Evolutionary conservation across 352 stramenopile species (phyloP), one percentile per base, ranked within the genome.

Genomic region (Blastocystis hominis): DNA sequence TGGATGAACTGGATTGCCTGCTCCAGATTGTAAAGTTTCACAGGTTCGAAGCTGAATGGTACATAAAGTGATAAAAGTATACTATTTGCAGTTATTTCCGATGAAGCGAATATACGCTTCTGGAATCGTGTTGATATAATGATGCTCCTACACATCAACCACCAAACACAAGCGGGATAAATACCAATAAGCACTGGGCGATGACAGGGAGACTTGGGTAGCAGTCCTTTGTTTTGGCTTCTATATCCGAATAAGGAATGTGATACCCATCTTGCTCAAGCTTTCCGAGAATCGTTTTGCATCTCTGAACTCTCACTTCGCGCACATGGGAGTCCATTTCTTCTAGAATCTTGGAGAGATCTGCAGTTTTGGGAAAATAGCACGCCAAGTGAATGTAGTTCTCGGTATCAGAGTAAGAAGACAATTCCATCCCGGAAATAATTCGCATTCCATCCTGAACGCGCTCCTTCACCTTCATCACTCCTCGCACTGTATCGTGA

Each of bases 151-250:
- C 24, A 6, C 6, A 40, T 40, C 34, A 56, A 77, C 7, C 50
- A 20, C 13, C 66, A 54, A 77, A 20, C 50, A 17, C 47, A 55
- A 55, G 46, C 5, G 17, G 40, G 20, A 54, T 20, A 36, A 61
- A 0, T 70, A 77, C 66, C 4, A 84, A 38, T 20, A 84, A 44
- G 53, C 72, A 84, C 15, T 84, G 47, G 54, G 72, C 44, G 34
- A 84, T 84, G 30, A 84, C 50, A 15, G 72, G 72, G 2, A 84
- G 72, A 84, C 72, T 84, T 3, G 72, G 72, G 20, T 59, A 40
- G 44, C 72, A 55, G 34, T 84, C 15, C 50, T 84, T 84, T 46
- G 72, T 68, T 7, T 46, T 64, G 36, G 36, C 72, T 20, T 84
- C 72, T 38, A 84, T 84, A 40, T 66, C 55, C 9, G 50, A 63